Base-by-base conservation (phyloP, 345 rosid genomes). In the Microthlaspi erraticum region DNA sequence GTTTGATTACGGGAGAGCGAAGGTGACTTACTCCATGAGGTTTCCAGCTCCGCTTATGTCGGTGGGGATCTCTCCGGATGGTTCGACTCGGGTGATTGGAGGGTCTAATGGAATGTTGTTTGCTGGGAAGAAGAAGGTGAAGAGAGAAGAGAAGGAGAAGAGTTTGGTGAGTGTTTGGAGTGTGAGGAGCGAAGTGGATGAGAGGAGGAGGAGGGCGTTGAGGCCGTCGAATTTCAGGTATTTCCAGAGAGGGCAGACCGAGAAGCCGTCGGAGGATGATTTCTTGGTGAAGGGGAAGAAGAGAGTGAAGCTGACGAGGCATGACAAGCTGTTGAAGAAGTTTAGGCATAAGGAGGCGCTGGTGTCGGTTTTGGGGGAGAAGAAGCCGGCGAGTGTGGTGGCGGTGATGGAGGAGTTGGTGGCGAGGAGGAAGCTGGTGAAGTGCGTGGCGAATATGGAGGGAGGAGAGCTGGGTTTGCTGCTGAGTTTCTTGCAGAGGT, bases 391-490 rank as follows among this genome's bases (percentile, higher is more conserved):
- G 58, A 75, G 81, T 58, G 93, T 82, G 64, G 85, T 93, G 66
- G 97, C 96, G 2, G 94, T 93, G 70, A 87, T 89, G 91, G 97
- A 91, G 80, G 96, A 91, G 54, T 60, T 93, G 78, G 90, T 89
- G 57, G 87, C 93, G 1, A 81, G 98, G 82, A 87, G 83, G 82
- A 91, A 89, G 83, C 73, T 91, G 44, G 9, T 91, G 70, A 93
- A 83, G 68, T 93, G 88, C 12, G 84, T 89, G 11, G 53, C 71
- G 9, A 93, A 89, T 73, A 64, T 91, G 84, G 91, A 89, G 33
- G 68, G 44, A 5, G 85, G 84, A 19, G 96, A 86, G 79, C 77
- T 91, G 57, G 93, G 91, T 11, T 69, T 86, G 81, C 72, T 91
- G 77, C 36, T 89, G 79, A 60, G 73, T 20, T 93, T 93, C 83